Conservation (phyloP, 2,329 filamentous ascomycete species). For the Talaromyces sp. region DNA sequence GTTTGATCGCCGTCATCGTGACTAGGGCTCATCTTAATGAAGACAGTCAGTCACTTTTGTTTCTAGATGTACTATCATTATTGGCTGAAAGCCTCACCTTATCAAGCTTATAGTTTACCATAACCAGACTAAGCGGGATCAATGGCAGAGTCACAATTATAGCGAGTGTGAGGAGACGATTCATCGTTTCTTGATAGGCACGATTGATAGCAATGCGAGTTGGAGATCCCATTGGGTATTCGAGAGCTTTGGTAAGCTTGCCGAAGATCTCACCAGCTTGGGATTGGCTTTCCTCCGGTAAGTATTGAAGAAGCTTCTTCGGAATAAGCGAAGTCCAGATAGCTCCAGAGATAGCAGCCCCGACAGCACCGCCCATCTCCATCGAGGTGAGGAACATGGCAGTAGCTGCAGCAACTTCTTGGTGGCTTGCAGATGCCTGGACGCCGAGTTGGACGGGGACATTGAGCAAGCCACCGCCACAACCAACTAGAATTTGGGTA, state of each 20-base stretch:
- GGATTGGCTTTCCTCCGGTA: slow-evolving; percentile 50
- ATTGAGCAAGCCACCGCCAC: slow-evolving; percentile 60
- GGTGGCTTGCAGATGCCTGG: slow-evolving; percentile 63
- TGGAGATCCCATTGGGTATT: slow-evolving; percentile 59
- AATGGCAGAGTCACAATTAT: slow-evolving; percentile 59
- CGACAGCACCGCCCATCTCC: slow-evolving; percentile 63
- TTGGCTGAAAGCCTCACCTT: slow-evolving; percentile 36
- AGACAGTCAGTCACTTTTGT: slow-evolving; percentile 7
- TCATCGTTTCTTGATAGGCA: slow-evolving; percentile 68
- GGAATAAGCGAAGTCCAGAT: slow-evolving; percentile 67
- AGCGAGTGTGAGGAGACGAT: slow-evolving; percentile 58
- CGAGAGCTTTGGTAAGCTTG: slow-evolving; percentile 57
- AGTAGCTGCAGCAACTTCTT: slow-evolving; percentile 64
- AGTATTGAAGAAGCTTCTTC: slow-evolving; percentile 51
- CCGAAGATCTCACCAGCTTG: slow-evolving; percentile 55
- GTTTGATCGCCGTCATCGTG: slow-evolving; percentile 17
- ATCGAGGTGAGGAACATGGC: slow-evolving; percentile 64
- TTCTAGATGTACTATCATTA: not conserved
- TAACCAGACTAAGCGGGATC: slow-evolving; percentile 57
- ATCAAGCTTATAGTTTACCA: slow-evolving; percentile 62
- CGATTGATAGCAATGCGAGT: slow-evolving; percentile 63
- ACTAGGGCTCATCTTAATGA: slow-evolving; percentile 30
- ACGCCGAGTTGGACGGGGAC: slow-evolving; percentile 63
- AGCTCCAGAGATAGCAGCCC: slow-evolving; percentile 62
- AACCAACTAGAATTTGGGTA: slow-evolving; percentile 63